Percentiles rank a stretch among this genome's conserved stretches.
phyloP scores from a whole-genome alignment of 129 eudicot genomes.

The Chrysanthemum makinoi region DNA sequence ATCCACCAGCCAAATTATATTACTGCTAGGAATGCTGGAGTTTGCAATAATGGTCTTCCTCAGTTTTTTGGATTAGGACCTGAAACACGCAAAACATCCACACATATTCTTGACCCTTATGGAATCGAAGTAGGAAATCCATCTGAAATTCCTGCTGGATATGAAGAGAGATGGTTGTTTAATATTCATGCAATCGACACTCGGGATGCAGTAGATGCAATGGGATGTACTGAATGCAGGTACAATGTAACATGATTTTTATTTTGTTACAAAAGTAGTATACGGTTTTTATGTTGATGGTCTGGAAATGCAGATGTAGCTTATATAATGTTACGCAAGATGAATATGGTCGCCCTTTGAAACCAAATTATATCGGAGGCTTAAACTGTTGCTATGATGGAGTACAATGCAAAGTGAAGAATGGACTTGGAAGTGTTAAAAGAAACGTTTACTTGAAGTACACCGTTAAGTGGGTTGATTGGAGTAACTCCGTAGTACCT shows the following conservation, averaged over 20 bases:
- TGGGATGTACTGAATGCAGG: conserved; percentile 61
- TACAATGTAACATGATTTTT: neutral
- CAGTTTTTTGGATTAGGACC: conserved; percentile 75
- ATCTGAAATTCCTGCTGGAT: conserved; percentile 48
- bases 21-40: conserved; percentile 42
- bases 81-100: conserved; percentile 59
- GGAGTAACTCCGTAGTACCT: conserved; percentile 56
- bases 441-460: conserved; percentile 54
- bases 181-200: conserved; percentile 73
- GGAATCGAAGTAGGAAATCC: conserved; percentile 74
- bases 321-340: conserved; percentile 26
- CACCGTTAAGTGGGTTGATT: conserved; percentile 56
- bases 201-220: conserved; percentile 42
- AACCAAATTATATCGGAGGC: conserved; percentile 43
- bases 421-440: conserved; percentile 32
- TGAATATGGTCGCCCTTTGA: too few species aligned
- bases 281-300: neutral
- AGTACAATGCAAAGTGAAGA: conserved; percentile 49
- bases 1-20: conserved; percentile 24
- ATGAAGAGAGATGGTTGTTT: conserved; percentile 62
- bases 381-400: conserved; percentile 60
- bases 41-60: conserved; percentile 40
- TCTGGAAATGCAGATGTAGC: conserved; percentile 42
- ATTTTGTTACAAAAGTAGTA: neutral
- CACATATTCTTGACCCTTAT: conserved; percentile 66